phyloP scores from a whole-genome alignment of 306 rosid genomes.

The Vicia villosa region DNA sequence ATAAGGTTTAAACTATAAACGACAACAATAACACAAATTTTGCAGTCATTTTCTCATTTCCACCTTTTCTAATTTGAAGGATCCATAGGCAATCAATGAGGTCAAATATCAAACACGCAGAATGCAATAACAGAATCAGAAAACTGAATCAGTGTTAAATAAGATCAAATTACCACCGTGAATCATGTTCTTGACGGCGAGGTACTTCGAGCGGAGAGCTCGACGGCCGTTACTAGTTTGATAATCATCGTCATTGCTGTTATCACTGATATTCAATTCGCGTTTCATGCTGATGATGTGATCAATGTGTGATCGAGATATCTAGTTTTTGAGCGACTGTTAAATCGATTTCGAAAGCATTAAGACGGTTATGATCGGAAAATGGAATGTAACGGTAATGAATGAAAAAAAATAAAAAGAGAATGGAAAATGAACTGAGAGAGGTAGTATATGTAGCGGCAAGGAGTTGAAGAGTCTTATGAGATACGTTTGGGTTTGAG shows the following conservation, averaged over 20 bases:
- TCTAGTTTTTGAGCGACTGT: neutral
- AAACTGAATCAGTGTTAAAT: neutral
- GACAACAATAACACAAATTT: neutral
- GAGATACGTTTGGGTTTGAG: neutral
- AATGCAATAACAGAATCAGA: neutral
- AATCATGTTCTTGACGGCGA: slow-evolving; percentile 33
- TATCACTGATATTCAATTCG: neutral
- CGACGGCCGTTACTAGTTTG: slow-evolving; percentile 29
- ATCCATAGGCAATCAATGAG: no score
- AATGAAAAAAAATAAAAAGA: neutral
- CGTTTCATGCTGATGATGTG: slow-evolving; percentile 18
- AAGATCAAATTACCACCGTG: slow-evolving; percentile 24
- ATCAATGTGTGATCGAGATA: neutral
- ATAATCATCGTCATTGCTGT: neutral
- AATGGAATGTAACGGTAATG: neutral
- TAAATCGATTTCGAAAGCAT: neutral
- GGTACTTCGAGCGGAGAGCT: slow-evolving; percentile 45
- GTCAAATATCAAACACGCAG: neutral
- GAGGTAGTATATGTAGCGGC: neutral
- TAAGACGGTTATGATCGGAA: neutral
- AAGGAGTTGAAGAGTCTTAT: neutral
- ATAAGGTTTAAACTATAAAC: neutral
- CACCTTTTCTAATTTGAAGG: no score
- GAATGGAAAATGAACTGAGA: neutral
- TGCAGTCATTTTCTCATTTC: neutral